Base-by-base conservation (phyloP, 2,329 filamentous ascomycete genomes). In the Fonsecaea multimorphosa region DNA sequence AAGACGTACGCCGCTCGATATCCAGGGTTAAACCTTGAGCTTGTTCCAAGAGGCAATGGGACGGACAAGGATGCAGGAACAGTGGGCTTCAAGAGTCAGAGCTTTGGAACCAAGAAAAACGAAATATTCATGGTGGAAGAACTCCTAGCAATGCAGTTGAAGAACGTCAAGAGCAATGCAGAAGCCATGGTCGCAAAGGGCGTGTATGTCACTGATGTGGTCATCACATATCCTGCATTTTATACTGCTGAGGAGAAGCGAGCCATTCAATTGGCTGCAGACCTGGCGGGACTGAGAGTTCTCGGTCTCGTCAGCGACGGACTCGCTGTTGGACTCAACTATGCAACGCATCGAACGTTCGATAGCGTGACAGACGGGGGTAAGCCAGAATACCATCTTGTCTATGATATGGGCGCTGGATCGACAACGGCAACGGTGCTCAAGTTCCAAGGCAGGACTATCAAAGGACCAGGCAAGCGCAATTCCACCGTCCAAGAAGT, bases 401-500 rank as follows among this genome's bases (percentile, higher is more conserved):
- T 99, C 32, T 99, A 95, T 75, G 95, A 99, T 76, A 98, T 99
- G 93, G 95, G 95, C 71, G 93, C 95, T 71, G 95, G 95, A 3
- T 97, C 92, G 53, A 91, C 94, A 34, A 96, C 92, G 73, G 94
- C 94, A 3, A 95, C 93, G 6, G 83, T 99, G 59, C 80, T 99
- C 76, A 90, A 89, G 73, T 97, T 99, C 80, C 93, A 97, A 78
- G 91, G 91, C 76, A 89, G 90, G 72, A 89, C 86, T 1, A 89
- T 98, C 68, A 99, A 98, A 84, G 94, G 97, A 73, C 81, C 94
- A 62, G 93, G 93, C 71, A 93, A 91, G 77, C 94, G 87, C 82
- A 98, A 97, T 84, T 98, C 98, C 86, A 97, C 93, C 1, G 82
- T 99, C 34, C 95, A 98, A 76, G 95, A 99, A 77, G 90, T 98